Evolutionary conservation across 176 grass and related monocot species (phyloP).

Genomic region (Olyra latifolia): DNA sequence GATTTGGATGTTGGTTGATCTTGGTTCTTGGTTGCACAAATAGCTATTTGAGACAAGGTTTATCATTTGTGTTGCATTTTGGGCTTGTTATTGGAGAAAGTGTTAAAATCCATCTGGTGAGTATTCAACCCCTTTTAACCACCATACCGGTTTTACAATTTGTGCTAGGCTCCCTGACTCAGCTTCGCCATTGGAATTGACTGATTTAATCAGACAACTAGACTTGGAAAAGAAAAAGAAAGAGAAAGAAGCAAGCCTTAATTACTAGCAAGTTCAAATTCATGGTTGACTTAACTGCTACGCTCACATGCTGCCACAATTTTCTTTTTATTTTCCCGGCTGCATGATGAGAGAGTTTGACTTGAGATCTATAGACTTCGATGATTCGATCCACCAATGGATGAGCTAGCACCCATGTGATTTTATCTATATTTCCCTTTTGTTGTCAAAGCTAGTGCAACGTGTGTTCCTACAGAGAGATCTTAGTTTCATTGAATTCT

Average conservation of each 20-base stretch:
- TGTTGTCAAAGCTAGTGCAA: neutral
- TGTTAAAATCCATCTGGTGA: too few species aligned
- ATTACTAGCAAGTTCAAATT: too few species aligned
- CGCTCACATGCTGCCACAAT: neutral
- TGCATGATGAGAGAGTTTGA: conserved; percentile 13
- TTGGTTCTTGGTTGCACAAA: too few species aligned
- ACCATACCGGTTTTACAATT: neutral
- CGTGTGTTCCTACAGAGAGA: neutral
- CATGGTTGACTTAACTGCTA: neutral
- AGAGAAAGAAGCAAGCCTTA: neutral
- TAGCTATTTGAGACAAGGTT: too few species aligned
- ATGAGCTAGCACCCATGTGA: conserved; percentile 15
- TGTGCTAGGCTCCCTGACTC: neutral
- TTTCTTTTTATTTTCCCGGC: neutral
- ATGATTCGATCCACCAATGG: neutral
- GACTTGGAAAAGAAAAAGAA: neutral
- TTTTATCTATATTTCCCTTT: neutral
- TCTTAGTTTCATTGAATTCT: neutral
- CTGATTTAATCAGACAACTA: neutral
- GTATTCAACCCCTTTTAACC: too few species aligned
- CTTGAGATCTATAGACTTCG: conserved; percentile 15
- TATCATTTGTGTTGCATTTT: too few species aligned
- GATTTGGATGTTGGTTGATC: too few species aligned
- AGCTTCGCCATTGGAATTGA: neutral
- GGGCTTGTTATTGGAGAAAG: too few species aligned